Percentiles rank a stretch among this genome's conserved stretches.
These are phyloP conservation scores for Letharia lupina DNA, from an alignment of 495 filamentous ascomycete species.

Conservation along the genomic window DNA sequence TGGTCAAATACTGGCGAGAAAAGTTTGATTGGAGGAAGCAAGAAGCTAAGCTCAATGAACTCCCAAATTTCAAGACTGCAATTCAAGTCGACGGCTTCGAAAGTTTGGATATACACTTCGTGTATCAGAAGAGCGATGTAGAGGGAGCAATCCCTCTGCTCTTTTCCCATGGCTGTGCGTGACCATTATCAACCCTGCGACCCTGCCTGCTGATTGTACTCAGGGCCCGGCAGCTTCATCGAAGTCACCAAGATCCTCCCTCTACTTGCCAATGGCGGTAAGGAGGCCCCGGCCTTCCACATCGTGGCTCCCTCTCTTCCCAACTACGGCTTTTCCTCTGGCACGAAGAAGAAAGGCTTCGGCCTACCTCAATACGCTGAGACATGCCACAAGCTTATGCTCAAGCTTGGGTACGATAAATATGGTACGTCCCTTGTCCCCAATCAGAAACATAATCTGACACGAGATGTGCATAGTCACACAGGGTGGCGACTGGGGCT, in stretches of 20 bases:
- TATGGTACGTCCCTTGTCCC: slow-evolving; percentile 42
- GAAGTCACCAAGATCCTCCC: slow-evolving; percentile 35
- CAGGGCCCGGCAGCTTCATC: slow-evolving; percentile 34
- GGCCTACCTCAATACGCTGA: slow-evolving; percentile 54
- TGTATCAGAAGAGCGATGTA: slow-evolving; percentile 34
- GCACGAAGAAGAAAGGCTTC: slow-evolving; percentile 38
- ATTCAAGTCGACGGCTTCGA: slow-evolving; percentile 39
- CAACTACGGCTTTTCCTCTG: slow-evolving; percentile 37
- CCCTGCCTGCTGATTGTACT: background rate
- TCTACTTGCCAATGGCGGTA: slow-evolving; percentile 24
- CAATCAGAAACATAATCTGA: background rate
- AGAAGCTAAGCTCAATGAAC: slow-evolving; percentile 37
- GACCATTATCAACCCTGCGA: background rate
- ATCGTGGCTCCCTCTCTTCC: slow-evolving; percentile 36
- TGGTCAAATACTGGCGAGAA: slow-evolving; percentile 35
- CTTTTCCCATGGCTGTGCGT: slow-evolving; percentile 39
- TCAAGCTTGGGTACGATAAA: slow-evolving; percentile 52
- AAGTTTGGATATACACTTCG: slow-evolving; percentile 37
- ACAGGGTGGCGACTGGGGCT: slow-evolving; percentile 64
- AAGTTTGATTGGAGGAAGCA: slow-evolving; percentile 37
- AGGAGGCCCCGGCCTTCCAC: slow-evolving; percentile 32
- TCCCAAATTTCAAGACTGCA: slow-evolving; percentile 35
- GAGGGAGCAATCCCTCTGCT: slow-evolving; percentile 36
- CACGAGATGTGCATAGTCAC: slow-evolving; percentile 34
- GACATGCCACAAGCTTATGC: slow-evolving; percentile 57